Evolutionary conservation across 164 flowering plant species (phyloP).

Genomic region (Kalanchoe fedtschenkoi): DNA sequence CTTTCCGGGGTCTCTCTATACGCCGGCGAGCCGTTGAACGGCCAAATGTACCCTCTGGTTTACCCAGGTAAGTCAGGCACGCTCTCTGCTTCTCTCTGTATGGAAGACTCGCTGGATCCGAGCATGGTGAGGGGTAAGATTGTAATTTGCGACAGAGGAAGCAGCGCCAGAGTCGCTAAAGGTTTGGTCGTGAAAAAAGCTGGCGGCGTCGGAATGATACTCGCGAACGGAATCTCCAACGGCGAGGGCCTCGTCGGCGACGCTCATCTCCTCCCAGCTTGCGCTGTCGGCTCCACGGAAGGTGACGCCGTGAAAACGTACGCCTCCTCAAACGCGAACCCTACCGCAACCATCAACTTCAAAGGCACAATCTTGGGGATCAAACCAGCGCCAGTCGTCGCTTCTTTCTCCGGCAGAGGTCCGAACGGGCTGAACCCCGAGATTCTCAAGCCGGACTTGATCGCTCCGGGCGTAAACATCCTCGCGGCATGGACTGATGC

Average conservation of each 20-base stretch:
- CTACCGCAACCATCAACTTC: slow-evolving; percentile 55
- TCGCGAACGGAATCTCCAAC: slow-evolving; percentile 52
- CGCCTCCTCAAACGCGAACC: slow-evolving; percentile 20
- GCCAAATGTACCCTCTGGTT: slow-evolving; percentile 45
- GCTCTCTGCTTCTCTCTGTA: slow-evolving; percentile 50
- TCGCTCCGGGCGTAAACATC: slow-evolving; percentile 83
- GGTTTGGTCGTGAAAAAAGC: slow-evolving; percentile 73
- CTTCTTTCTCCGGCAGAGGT: slow-evolving; percentile 76
- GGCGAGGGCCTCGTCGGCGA: slow-evolving; percentile 84
- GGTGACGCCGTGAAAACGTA: slow-evolving; percentile 52
- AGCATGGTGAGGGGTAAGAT: slow-evolving; percentile 47
- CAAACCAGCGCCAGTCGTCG: slow-evolving; percentile 81
- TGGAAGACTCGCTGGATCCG: slow-evolving; percentile 63
- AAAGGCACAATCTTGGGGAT: slow-evolving; percentile 57
- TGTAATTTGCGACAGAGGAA: slow-evolving; percentile 77
- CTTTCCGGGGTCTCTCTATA: slow-evolving; percentile 65
- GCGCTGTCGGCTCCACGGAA: slow-evolving; percentile 57
- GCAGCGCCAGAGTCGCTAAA: slow-evolving; percentile 60
- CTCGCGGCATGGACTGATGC: slow-evolving; percentile 81
- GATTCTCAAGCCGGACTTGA: slow-evolving; percentile 69
- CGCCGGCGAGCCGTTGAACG: slow-evolving; percentile 47
- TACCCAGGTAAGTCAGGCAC: slow-evolving; percentile 60
- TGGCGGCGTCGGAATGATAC: slow-evolving; percentile 80
- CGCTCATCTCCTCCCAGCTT: slow-evolving; percentile 66
- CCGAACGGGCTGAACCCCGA: slow-evolving; percentile 66